Percentiles rank a stretch among this genome's conserved stretches.
These are phyloP conservation scores for Breynia disticha DNA, from an alignment of 441 rosid genomes.

Conservation along the genomic window DNA sequence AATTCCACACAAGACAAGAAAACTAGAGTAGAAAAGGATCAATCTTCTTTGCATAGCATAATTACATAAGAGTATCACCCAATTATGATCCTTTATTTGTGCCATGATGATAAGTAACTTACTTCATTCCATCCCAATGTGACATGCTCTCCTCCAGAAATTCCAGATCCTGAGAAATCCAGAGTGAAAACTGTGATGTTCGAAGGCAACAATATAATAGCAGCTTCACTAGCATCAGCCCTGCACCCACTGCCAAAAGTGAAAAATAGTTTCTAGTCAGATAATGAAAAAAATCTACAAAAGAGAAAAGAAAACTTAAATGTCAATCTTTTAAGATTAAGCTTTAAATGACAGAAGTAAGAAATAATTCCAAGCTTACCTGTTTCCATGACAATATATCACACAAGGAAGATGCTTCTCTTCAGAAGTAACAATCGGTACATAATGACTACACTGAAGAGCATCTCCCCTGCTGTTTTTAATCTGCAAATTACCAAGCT, in stretches of 20 bases:
- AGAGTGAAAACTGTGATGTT: slow-evolving; percentile 94
- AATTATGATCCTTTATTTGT: background rate
- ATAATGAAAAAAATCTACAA: slow-evolving; percentile 1
- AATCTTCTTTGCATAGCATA: background rate
- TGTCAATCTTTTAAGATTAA: too few relatives aligned
- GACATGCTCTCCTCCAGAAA: slow-evolving; percentile 95
- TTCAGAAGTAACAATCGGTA: slow-evolving; percentile 69
- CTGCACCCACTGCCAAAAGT: slow-evolving; percentile 80
- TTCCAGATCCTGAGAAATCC: slow-evolving; percentile 97
- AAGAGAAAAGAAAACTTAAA: too few relatives aligned
- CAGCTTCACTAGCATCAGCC: slow-evolving; percentile 98
- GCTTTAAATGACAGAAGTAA: background rate
- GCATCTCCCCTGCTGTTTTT: slow-evolving; percentile 65
- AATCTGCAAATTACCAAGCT: slow-evolving; percentile 40
- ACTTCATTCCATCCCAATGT: slow-evolving; percentile 94
- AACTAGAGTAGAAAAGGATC: background rate
- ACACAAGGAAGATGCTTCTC: slow-evolving; percentile 87
- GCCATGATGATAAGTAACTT: slow-evolving; percentile 19
- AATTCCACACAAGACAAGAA: slow-evolving; percentile 6
- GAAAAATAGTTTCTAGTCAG: slow-evolving; percentile 24
- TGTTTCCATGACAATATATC: slow-evolving; percentile 96
- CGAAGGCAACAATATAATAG: slow-evolving; percentile 79
- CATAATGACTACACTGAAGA: slow-evolving; percentile 84
- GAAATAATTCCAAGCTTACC: slow-evolving; percentile 30
- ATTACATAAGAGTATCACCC: background rate